Base-by-base conservation (phyloP, 345 rosid genomes). In the Balakata baccata region DNA sequence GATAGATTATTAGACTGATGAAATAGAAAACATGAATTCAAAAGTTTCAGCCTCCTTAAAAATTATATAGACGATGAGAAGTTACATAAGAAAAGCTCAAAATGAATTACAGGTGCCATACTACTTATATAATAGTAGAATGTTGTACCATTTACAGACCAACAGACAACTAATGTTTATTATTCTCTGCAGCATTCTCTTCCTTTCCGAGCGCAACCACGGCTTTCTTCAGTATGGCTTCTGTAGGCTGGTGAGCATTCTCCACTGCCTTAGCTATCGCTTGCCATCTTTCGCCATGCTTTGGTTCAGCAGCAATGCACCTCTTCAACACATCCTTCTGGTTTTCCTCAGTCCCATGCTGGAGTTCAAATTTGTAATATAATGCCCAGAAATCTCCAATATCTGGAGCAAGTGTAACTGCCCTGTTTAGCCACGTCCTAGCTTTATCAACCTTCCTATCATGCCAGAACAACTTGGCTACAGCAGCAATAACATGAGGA, bases 391-490 rank as follows among this genome's bases (percentile, higher is more conserved):
- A 92, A 83, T 94, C 97, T 5, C 97, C 97, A 73, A 87, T 79
- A 77, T 84, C 92, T 3, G 96, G 98, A 34, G 89, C 86, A 68
- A 90, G 88, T 25, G 94, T 94, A 69, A 94, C 97, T 8, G 96
- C 94, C 76, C 87, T 79, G 76, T 83, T 84, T 23, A 92, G 85
- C 98, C 98, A 92, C 38, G 73, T 69, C 76, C 98, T 81, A 39
- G 98, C 98, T 81, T 94, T 90, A 47, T 92, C 98, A 70, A 89
- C 94, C 85, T 92, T 94, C 79, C 92, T 85, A 59, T 94, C 97
- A 68, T 84, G 93, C 97, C 94, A 92, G 86, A 94, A 94, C 64
- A 94, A 75, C 83, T 90, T 92, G 49, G 96, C 96, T 43, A 87
- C 89, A 18, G 96, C 94, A 22, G 89, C 89, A 68, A 91, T 84